Percentiles rank a stretch among this genome's conserved stretches.
These are phyloP conservation scores for Daldinia vernicosa DNA, from an alignment of 495 filamentous ascomycete species.

Conservation along the genomic window DNA sequence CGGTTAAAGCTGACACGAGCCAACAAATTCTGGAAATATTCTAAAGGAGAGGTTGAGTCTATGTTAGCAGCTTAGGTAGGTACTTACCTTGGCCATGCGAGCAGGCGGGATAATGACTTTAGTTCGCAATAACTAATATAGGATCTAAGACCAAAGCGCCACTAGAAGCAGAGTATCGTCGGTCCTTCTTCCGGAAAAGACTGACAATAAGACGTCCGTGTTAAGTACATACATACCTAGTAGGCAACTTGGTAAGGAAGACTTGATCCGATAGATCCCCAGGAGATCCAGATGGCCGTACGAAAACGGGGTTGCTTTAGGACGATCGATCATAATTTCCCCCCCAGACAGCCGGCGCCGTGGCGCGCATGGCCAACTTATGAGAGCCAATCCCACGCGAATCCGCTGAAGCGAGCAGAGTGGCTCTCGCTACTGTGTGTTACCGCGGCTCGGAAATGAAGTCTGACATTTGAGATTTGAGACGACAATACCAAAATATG, in stretches of 20 bases:
- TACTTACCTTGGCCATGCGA: conserved; percentile 16
- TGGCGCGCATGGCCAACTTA: conserved; percentile 3
- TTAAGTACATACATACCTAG: too few relatives aligned
- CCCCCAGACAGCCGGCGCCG: background rate
- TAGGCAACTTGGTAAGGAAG: conserved; percentile 4
- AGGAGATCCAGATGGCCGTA: conserved; percentile 14
- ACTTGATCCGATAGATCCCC: conserved; percentile 17
- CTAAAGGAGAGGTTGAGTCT: background rate
- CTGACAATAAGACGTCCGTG: conserved; percentile 14
- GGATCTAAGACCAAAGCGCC: conserved; percentile 27
- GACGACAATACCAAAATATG: background rate
- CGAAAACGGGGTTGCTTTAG: conserved; percentile 15
- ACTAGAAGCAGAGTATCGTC: background rate
- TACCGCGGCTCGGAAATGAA: conserved; percentile 29
- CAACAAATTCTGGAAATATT: conserved; percentile 28
- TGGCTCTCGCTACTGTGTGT: conserved; percentile 8
- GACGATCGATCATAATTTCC: conserved; percentile 38
- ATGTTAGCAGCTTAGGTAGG: too few relatives aligned
- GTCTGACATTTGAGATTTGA: conserved; percentile 20
- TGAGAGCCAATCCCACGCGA: conserved; percentile 18
- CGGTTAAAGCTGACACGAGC: conserved; percentile 31
- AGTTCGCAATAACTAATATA: conserved; percentile 16
- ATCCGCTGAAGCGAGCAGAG: conserved; percentile 22
- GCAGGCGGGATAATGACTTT: background rate
- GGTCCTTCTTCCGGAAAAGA: conserved; percentile 26